A percentile compares a stretch with the other conserved stretches of the same genome.
These are phyloP conservation scores for Yamadazyma takamatsuzukensis DNA, from an alignment of 805 yeast species.

Conservation along the genomic window DNA sequence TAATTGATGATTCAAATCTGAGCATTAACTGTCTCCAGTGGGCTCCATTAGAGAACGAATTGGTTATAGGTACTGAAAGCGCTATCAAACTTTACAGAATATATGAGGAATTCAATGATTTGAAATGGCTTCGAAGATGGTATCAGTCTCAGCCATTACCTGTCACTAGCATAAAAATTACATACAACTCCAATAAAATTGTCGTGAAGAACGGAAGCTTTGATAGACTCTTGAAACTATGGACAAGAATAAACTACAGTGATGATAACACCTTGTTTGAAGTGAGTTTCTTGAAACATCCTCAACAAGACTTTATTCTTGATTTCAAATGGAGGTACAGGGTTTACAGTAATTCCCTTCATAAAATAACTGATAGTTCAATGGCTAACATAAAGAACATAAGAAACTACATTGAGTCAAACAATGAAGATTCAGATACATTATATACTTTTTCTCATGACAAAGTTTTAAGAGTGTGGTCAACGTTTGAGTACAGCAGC, in stretches of 20 bases:
- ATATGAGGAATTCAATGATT: conserved; percentile 42
- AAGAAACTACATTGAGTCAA: conserved; percentile 26
- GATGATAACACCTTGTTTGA: conserved; percentile 58
- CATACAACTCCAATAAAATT: conserved; percentile 66
- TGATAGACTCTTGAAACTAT: conserved; percentile 69
- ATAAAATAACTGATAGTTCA: conserved; percentile 16
- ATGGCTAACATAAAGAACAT: conserved; percentile 36
- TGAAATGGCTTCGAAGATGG: conserved; percentile 41
- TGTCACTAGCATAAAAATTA: conserved; percentile 51
- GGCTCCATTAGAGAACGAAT: conserved; percentile 52
- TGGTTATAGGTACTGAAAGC: conserved; percentile 55
- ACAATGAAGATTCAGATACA: conserved; percentile 30
- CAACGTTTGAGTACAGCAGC: conserved; percentile 58
- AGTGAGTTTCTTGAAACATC: conserved; percentile 64
- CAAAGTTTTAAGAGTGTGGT: conserved; percentile 61
- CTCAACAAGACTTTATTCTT: conserved; percentile 44
- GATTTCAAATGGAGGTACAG: conserved; percentile 53
- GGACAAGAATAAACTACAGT: conserved; percentile 73
- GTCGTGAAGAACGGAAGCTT: conserved; percentile 56
- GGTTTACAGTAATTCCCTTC: conserved; percentile 6
- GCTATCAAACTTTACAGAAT: conserved; percentile 53
- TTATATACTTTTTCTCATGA: conserved; percentile 67
- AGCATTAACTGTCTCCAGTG: conserved; percentile 45
- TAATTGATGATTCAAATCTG: conserved; percentile 13
- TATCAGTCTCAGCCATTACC: conserved; percentile 55